These are phyloP conservation scores for Tetradesmus obliquus DNA, from an alignment of 139 green algal species.

Conservation along the genomic window DNA sequence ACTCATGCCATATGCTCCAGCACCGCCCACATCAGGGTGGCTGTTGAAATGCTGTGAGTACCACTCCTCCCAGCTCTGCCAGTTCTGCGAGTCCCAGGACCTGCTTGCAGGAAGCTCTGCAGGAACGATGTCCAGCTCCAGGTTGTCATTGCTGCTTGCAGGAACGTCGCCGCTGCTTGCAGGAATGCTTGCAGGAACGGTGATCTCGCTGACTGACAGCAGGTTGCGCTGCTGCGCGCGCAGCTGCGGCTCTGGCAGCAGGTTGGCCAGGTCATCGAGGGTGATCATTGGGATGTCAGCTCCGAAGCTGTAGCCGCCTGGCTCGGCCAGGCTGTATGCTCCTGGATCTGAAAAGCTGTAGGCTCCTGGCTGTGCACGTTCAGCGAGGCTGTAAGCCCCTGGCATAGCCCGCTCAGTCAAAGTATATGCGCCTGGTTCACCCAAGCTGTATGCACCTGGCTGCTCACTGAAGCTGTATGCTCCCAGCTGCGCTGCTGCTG, in stretches of 20 bases:
- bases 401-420: not conserved
- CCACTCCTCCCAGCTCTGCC: slow-evolving; percentile 22
- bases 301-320: not conserved
- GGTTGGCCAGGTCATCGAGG: not conserved
- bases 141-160: not conserved
- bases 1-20: not conserved
- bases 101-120: slow-evolving; percentile 3
- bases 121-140: not conserved
- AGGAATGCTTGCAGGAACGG: not conserved
- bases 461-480: not conserved
- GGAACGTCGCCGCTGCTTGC: not conserved
- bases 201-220: not conserved
- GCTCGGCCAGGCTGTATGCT: no score
- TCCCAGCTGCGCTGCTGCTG: not conserved
- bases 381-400: not conserved
- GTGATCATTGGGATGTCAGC: not conserved
- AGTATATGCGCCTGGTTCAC: not conserved
- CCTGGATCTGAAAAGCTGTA: not conserved
- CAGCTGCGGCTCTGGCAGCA: not conserved
- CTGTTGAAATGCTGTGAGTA: not conserved
- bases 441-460: not conserved
- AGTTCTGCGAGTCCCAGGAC: not conserved
- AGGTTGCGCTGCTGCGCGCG: not conserved
- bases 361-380: not conserved
- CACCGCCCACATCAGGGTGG: not conserved